Evolutionary conservation across 139 green algal species (phyloP).

Genomic region (Astrephomene gubernaculifera): DNA sequence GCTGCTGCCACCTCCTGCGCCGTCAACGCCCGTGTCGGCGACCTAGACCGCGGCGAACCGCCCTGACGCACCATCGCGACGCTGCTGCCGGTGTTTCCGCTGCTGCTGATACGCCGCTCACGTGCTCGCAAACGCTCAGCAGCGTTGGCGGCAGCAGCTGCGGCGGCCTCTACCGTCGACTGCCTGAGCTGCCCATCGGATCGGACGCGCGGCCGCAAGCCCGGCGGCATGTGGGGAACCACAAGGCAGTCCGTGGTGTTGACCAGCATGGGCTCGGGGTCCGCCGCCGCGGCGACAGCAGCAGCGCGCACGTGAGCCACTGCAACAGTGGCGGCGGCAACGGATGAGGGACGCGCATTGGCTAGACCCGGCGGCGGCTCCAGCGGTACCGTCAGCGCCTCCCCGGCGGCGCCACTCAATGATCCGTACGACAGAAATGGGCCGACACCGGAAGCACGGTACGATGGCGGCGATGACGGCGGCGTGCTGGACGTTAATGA

Average conservation of each 20-base stretch:
- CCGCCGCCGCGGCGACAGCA: background rate
- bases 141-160: too few species aligned
- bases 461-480: background rate
- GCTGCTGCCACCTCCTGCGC: background rate
- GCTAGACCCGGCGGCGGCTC: too few species aligned
- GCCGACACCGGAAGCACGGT: too few species aligned
- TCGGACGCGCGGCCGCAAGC: background rate
- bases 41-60: too few species aligned
- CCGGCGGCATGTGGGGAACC: background rate
- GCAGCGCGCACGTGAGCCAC: too few species aligned
- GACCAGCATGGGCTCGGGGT: background rate
- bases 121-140: background rate
- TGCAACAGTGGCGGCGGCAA: too few species aligned
- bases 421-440: too few species aligned
- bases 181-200: background rate
- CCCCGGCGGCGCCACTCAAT: too few species aligned
- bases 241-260: constrained; percentile 32
- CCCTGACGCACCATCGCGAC: background rate
- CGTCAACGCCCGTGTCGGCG: too few species aligned
- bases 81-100: too few species aligned
- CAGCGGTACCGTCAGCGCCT: background rate
- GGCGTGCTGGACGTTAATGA: background rate
- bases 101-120: background rate
- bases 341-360: too few species aligned
- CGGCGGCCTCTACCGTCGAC: background rate